Evolutionary conservation across 2,329 filamentous ascomycete species (phyloP).

Genomic region (Daldinia eschscholtzii): DNA sequence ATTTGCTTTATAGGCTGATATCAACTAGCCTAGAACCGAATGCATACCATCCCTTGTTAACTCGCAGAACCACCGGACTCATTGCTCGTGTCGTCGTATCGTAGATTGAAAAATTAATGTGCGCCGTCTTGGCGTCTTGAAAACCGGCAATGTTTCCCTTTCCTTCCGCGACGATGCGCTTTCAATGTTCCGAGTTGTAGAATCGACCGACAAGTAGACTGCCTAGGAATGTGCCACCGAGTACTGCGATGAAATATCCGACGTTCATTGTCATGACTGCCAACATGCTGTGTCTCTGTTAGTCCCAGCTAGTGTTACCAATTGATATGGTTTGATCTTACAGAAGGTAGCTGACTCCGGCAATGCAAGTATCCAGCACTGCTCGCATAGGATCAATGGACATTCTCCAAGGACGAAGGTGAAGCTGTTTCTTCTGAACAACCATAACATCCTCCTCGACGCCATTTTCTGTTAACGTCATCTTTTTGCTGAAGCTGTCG

Average conservation of each 20-base stretch:
- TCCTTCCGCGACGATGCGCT: constrained; percentile 1
- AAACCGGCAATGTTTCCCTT: constrained; percentile 27
- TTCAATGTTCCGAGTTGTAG: constrained; percentile 46
- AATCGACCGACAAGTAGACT: constrained; percentile 85
- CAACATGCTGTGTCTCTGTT: constrained; percentile 60
- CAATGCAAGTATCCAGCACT: constrained; percentile 50
- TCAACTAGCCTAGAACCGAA: constrained; percentile 40
- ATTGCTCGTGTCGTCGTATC: constrained; percentile 22
- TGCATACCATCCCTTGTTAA: constrained; percentile 21
- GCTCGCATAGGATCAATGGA: constrained; percentile 67
- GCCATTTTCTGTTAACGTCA: constrained; percentile 79
- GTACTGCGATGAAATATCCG: constrained; percentile 52
- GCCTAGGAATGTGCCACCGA: constrained; percentile 76
- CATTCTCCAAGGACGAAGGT: constrained; percentile 80
- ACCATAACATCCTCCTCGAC: constrained; percentile 84
- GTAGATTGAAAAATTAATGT: constrained; percentile 28
- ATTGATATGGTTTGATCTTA: constrained; percentile 45
- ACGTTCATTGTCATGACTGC: constrained; percentile 54
- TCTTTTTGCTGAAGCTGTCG: constrained; percentile 73
- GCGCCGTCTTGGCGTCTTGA: constrained; percentile 34
- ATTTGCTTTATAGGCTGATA: constrained; percentile 39
- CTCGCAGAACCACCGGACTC: constrained; percentile 14
- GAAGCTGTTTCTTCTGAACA: constrained; percentile 68
- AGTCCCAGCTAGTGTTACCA: constrained; percentile 1
- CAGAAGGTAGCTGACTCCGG: constrained; percentile 52